Evolutionary conservation across 352 stramenopile genomes (phyloP), one percentile per base, ranked within the genome.

Genomic region (Phytophthora ohioensis): DNA sequence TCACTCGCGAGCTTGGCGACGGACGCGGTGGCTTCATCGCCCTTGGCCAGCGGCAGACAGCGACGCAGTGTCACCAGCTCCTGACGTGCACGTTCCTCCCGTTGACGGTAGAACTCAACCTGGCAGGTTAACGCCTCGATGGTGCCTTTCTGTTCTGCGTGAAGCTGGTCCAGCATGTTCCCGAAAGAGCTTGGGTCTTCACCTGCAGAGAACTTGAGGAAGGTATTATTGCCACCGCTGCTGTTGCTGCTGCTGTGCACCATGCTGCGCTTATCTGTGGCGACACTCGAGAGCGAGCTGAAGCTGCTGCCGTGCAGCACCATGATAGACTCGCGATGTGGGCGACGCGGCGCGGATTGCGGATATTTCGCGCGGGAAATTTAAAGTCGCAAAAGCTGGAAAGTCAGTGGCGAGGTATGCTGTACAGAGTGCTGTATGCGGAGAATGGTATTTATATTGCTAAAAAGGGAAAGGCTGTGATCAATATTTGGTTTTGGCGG

Each of bases 81-180:
- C 65, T 91, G 81, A 31, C 79, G 85, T 42, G 80, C 80, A 5
- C 86, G 86, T 67, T 91, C 82, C 51, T 93, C 86, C 17, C 84
- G 82, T 49, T 92, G 82, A 27, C 86, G 84, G 56, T 92, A 93
- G 72, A 93, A 92, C 67, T 92, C 81, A 11, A 93, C 83, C 62
- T 93, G 86, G 58, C 80, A 87, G 10, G 79, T 84, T 36, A 93
- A 57, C 55, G 86, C 86, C 73, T 93, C 86, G 73, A 93, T 93
- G n/a, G 86, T 93, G 54, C 81, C 86, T 63, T 91, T 91, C 65
- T 93, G 86, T 57, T 93, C 86, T 51, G 86, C 82, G 64, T 93
- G 86, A 45, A 93, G 71, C 60, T 93, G 84, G 69, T 93, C 86
- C 58, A 92, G 53, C 56, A 88, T 85, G 7, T 78, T 86, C 13